These are phyloP conservation scores for Chernovozyma aurita DNA, from an alignment of 1,139 yeast species.

Conservation along the genomic window DNA sequence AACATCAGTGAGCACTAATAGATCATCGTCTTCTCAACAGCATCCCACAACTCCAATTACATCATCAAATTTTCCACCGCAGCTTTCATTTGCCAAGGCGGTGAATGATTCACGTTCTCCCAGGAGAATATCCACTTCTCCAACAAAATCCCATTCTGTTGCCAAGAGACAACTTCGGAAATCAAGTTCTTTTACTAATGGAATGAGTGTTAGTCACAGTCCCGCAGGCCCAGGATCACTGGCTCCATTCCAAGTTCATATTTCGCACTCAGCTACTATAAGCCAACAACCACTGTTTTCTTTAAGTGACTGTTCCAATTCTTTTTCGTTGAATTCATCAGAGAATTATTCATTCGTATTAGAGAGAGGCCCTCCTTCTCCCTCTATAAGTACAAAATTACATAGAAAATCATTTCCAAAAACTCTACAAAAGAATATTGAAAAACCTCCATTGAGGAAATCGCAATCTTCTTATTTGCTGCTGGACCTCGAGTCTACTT, in stretches of 20 bases:
- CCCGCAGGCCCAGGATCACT: slow-evolving; percentile 5
- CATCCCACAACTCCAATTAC: background rate
- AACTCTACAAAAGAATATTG: slow-evolving; percentile 7
- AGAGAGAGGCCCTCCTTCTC: slow-evolving; percentile 12
- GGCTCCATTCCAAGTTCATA: slow-evolving; percentile 7
- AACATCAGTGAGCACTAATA: background rate
- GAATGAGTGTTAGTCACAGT: background rate
- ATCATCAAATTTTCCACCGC: background rate
- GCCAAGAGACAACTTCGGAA: slow-evolving; percentile 8
- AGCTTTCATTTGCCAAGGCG: background rate
- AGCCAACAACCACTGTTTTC: slow-evolving; percentile 15
- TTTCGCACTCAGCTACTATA: slow-evolving; percentile 6
- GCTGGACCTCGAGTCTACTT: slow-evolving; percentile 7
- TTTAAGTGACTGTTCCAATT: slow-evolving; percentile 25
- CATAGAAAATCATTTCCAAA: slow-evolving; percentile 15
- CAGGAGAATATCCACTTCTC: slow-evolving; percentile 5
- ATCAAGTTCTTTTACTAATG: slow-evolving; percentile 9
- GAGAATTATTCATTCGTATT: slow-evolving; percentile 15
- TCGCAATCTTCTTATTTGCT: slow-evolving; percentile 8
- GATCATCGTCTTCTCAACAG: background rate
- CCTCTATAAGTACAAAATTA: slow-evolving; percentile 11
- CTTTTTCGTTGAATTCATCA: slow-evolving; percentile 16
- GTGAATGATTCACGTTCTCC: slow-evolving; percentile 4
- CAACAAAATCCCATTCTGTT: slow-evolving; percentile 6
- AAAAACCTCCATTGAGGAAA: slow-evolving; percentile 11